Base-by-base conservation (phyloP, 2,329 filamentous ascomycete species). In the Cercospora canescens region DNA sequence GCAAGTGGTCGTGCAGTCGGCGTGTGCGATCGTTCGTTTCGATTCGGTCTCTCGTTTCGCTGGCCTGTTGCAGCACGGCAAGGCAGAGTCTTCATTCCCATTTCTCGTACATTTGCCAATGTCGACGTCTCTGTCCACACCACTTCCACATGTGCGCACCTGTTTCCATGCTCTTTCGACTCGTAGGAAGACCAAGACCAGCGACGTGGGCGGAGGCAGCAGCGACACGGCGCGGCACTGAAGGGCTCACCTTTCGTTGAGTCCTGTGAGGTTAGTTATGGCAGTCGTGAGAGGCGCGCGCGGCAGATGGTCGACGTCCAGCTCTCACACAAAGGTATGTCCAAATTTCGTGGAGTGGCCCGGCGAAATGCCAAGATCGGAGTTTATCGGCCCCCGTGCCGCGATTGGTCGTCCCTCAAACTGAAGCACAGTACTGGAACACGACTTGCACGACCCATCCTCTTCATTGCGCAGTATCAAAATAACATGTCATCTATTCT, bases 301-400 rank as follows among this genome's bases (percentile, higher is more conserved):
- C 30, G 52, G 52, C 52, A 21, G 28, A 24, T 56, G 16, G 52
- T 35, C 30, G 28, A 35, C 32, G 28, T 34, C 28, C 14, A 56
- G 32, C 52, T 52, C 48, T 28, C 52, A 30, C 52, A 56, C 52
- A 30, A 52, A 56, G 52, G 30, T 56, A 30, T n/a, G 52, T 56
- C 52, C 32, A 56, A 56, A 56, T 34, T 56, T 56, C 52, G 52
- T 56, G 30, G 52, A 35, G 52, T 56, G 52, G 52, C 52, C 28
- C 18, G 9, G 16, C n/a, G 7, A n/a, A 21, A 34, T 11, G 52
- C 52, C 52, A 56, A 56, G 16, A 18, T 56, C 52, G 52, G 52
- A 56, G 32, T n/a, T 56, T 56, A 16, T 56, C 32, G 32, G 32
- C 52, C 45, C 52, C n/a, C 52, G 52, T 30, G 28, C 52, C 30